Conservation (phyloP, 1,284 basidiomycete species). For the Tilletia indica region DNA sequence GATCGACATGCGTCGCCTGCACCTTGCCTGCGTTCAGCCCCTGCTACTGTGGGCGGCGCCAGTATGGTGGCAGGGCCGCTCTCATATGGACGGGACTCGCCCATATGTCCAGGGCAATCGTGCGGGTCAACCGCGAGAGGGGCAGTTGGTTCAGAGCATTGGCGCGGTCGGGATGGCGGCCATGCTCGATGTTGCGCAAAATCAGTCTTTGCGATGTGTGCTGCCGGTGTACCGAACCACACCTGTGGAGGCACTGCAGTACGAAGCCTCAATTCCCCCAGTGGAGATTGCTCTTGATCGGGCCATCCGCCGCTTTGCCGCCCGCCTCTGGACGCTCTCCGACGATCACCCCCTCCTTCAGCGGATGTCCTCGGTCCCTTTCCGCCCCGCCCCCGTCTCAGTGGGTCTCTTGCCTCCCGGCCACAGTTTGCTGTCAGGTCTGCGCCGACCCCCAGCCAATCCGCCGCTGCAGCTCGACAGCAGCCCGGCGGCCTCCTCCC, state of each 20-base stretch:
- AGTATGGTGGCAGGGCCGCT: slow-evolving; percentile 1
- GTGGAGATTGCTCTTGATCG: not conserved
- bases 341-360: not conserved
- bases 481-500: not conserved
- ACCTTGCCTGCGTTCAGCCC: not conserved
- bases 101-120: not conserved
- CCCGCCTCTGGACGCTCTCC: not conserved
- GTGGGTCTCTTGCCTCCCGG: not conserved
- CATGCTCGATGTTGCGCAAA: not conserved
- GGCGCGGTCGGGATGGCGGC: not conserved
- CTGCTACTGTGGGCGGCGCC: not conserved
- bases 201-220: not conserved
- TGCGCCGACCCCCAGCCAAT: not conserved
- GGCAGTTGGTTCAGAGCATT: not conserved
- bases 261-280: not conserved
- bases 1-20: not conserved
- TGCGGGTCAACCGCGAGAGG: not conserved
- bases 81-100: not conserved
- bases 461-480: not conserved
- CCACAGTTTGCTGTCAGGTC: not conserved
- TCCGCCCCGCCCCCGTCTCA: not conserved
- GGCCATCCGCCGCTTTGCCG: not conserved
- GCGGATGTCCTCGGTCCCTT: not conserved
- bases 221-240: not conserved
- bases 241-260: not conserved